Base-by-base conservation (phyloP, 352 stramenopile species). In the Phytophthora agathidicida region DNA sequence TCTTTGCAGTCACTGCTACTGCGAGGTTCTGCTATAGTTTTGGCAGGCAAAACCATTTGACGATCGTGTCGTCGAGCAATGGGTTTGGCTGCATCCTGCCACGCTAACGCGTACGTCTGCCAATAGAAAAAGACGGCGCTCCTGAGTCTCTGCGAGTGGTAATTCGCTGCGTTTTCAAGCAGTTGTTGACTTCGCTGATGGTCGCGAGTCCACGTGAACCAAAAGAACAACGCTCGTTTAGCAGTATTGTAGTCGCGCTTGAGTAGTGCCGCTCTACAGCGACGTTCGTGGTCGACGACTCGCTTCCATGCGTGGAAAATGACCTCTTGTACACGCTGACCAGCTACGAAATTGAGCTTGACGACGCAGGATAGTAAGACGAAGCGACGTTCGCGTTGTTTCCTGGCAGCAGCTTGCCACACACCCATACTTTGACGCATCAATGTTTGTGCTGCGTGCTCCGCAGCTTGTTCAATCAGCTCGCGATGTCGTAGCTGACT, bases 31-130 rank as follows among this genome's bases (percentile, higher is more conserved):
- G 30, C 13, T 19, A 3, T 20, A 24, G 8, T 22, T 27, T 32
- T 46, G 27, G 11, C 22, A 14, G 44, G 27, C 2, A 35, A 7
- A 27, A 16, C 14, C 20, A 38, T 20, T 27, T 24, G 22, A 36
- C 4, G 45, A 7, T 24, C 5, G 23, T 58, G 55, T 39, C 42
- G 39, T 31, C 8, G 14, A 52, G 35, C 26, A 14, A 43, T 37
- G 37, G 36, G 45, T 50, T 71, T 70, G 16, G 45, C 44, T n/a
- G 65, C 72, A 22, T 86, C 76, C 42, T 81, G 80, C 81, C 81
- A 91, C 11, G 77, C 78, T n/a, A 91, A 71, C n/a, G 66, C 70
- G 42, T 89, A 89, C 46, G 83, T 86, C 47, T 89, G 81, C 81
- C 81, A 91, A 54, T 85, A 83, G 66, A 89, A 88, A 64, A 88